These are phyloP conservation scores for Oryza meridionalis DNA, from an alignment of 176 grass and related monocot genomes.

Conservation along the genomic window DNA sequence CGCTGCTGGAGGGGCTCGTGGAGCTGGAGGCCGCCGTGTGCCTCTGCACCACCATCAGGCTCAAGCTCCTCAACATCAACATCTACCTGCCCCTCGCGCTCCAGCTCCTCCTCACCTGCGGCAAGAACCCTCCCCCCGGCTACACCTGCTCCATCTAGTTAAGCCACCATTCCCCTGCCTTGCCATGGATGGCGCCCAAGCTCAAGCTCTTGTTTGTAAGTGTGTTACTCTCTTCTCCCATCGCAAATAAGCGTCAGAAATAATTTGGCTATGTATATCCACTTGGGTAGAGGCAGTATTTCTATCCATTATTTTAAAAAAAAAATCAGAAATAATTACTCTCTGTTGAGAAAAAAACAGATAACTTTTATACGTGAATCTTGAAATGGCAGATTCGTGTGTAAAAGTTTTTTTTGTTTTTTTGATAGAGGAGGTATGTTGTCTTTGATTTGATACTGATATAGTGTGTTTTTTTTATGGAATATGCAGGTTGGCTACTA, in stretches of 20 bases:
- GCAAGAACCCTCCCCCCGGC: constrained; percentile 80
- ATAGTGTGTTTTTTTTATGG: not conserved
- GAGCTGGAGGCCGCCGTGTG: constrained; percentile 94
- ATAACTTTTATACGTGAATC: too few relatives aligned
- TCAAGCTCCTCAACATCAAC: constrained; percentile 94
- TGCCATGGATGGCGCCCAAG: not conserved
- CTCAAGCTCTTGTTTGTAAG: not conserved
- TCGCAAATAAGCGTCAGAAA: too few relatives aligned
- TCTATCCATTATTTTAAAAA: too few relatives aligned
- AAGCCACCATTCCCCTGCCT: not conserved
- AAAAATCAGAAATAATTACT: too few relatives aligned
- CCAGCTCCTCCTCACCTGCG: constrained; percentile 96
- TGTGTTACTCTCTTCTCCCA: too few relatives aligned
- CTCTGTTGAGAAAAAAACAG: too few relatives aligned
- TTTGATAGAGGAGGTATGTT: too few relatives aligned
- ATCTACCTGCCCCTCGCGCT: constrained; percentile 90
- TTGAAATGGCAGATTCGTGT: too few relatives aligned
- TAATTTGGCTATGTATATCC: too few relatives aligned
- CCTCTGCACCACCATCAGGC: constrained; percentile 92
- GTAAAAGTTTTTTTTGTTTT: too few relatives aligned
- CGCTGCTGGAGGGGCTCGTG: constrained; percentile 78
- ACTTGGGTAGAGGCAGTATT: too few relatives aligned
- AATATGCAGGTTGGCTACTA: constrained; percentile 28
- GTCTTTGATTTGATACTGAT: too few relatives aligned
- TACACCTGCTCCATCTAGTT: constrained; percentile 78